A percentile compares a stretch with the other conserved stretches of the same genome.
phyloP scores from a whole-genome alignment of 495 filamentous ascomycete species.

The Halenospora varia region DNA sequence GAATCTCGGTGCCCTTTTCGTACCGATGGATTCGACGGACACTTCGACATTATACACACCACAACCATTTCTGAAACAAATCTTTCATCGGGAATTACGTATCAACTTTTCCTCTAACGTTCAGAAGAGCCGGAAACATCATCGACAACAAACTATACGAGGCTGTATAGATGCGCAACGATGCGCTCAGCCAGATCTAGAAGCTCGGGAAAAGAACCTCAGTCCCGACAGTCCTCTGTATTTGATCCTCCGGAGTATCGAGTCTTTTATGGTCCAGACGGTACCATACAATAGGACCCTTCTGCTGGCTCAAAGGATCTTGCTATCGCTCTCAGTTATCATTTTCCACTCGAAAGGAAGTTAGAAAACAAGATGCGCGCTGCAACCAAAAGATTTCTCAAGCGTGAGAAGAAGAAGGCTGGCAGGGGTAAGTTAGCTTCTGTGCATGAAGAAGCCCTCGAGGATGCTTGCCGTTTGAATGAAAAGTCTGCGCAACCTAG shows the following conservation, averaged over 20 bases:
- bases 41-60: no score
- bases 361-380: conserved; percentile 4
- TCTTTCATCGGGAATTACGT: no score
- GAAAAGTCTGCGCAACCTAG: no score
- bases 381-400: neutral
- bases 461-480: no score
- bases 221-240: neutral
- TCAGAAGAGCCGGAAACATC: no score
- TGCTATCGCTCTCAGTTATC: conserved; percentile 4
- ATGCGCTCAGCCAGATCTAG: no score
- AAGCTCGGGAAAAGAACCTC: neutral
- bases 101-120: no score
- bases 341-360: neutral
- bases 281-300: conserved; percentile 1
- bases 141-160: no score
- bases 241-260: neutral
- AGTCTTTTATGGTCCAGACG: neutral
- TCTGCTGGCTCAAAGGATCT: neutral
- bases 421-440: neutral
- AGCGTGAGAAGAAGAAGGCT: neutral
- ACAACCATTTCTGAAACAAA: no score
- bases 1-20: no score
- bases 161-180: no score
- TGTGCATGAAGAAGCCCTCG: neutral
- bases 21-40: no score